Conservation (phyloP, 257 asterid genomes). For the Handroanthus guayacan region DNA sequence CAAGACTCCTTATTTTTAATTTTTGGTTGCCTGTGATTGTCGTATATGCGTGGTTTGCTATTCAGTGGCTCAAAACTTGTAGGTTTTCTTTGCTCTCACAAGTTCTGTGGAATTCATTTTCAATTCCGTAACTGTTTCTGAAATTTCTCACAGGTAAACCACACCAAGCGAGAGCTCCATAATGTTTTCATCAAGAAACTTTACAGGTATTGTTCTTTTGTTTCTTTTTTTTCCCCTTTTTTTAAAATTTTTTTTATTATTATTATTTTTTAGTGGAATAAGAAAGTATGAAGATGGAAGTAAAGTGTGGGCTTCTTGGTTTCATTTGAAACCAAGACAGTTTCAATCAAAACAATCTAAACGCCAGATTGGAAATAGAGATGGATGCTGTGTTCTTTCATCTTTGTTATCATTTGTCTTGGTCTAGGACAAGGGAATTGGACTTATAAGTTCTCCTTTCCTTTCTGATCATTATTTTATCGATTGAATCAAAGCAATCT, state of each 20-base stretch:
- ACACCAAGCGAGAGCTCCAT: slow-evolving; percentile 89
- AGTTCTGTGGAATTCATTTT: slow-evolving; percentile 18
- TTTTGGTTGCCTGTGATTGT: background rate
- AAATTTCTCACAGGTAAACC: slow-evolving; percentile 71
- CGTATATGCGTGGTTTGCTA: background rate
- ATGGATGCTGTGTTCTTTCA: background rate
- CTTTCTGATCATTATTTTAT: background rate
- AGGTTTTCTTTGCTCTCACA: background rate
- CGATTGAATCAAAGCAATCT: too few species aligned
- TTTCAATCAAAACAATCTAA: background rate
- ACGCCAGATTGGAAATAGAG: slow-evolving; percentile 2
- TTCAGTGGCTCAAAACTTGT: slow-evolving; percentile 19
- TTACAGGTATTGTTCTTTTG: slow-evolving; percentile 62
- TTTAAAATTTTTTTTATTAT: too few species aligned
- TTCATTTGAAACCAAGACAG: slow-evolving; percentile 13
- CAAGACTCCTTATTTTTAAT: background rate
- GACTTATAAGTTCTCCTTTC: background rate
- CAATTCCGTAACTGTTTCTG: slow-evolving; percentile 11
- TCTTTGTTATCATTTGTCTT: background rate
- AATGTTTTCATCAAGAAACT: slow-evolving; percentile 72
- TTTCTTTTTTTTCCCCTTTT: too few species aligned
- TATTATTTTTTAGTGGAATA: background rate
- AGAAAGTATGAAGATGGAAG: slow-evolving; percentile 17
- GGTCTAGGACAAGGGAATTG: background rate
- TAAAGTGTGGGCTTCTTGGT: slow-evolving; percentile 16